Percentiles rank a stretch among this genome's conserved stretches.
Evolutionary conservation across 139 green algal genomes (phyloP).

Genomic region (Volvox africanus): DNA sequence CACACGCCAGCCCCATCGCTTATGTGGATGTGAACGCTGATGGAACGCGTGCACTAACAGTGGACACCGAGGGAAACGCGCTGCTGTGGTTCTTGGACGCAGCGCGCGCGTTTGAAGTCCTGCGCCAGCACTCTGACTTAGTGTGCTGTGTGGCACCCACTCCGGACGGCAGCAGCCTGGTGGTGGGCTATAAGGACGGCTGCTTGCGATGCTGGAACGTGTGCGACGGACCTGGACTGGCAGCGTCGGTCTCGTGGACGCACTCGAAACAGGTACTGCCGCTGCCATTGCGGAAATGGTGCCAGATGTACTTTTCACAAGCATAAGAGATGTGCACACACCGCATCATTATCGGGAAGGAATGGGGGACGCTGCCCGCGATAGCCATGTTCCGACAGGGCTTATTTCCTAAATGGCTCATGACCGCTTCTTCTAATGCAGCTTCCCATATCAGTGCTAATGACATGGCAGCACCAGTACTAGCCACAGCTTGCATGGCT

Average conservation of each 20-base stretch:
- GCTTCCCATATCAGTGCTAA: no score
- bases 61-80: slow-evolving; percentile 58
- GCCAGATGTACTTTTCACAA: no score
- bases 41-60: slow-evolving; percentile 42
- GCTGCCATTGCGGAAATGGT: no score
- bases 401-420: no score
- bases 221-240: slow-evolving; percentile 20
- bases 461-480: no score
- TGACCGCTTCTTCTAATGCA: no score
- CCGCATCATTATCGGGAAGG: no score
- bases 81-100: slow-evolving; percentile 61
- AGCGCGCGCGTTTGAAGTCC: slow-evolving; percentile 47
- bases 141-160: slow-evolving; percentile 15
- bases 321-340: no score
- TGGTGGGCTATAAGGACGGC: slow-evolving; percentile 58
- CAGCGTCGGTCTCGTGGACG: slow-evolving; percentile 27
- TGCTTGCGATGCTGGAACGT: slow-evolving; percentile 48
- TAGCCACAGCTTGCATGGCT: no score
- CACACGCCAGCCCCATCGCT: slow-evolving; percentile 47
- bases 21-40: slow-evolving; percentile 47
- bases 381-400: no score
- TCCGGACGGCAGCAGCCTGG: slow-evolving; percentile 16
- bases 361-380: no score
- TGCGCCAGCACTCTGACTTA: slow-evolving; percentile 47
- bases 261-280: slow-evolving; percentile 31